These are phyloP conservation scores for Alternaria arborescens DNA, from an alignment of 2,329 filamentous ascomycete species.

Conservation along the genomic window DNA sequence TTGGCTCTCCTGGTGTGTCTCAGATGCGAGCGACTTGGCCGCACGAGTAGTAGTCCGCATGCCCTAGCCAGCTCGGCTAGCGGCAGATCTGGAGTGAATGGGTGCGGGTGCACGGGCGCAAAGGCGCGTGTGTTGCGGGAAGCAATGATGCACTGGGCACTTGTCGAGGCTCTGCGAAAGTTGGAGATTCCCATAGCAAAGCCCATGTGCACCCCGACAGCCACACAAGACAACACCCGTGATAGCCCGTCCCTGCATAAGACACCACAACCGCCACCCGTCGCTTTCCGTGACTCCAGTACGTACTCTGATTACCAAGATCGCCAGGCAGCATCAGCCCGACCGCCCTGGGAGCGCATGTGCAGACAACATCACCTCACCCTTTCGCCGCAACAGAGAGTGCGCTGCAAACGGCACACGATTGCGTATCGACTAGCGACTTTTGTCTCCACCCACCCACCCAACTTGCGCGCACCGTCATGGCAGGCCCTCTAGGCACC, in stretches of 20 bases:
- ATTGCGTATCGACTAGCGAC: neutral
- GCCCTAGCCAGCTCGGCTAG: slow-evolving; percentile 17
- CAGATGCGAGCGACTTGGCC: slow-evolving; percentile 8
- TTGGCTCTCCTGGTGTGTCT: slow-evolving; percentile 11
- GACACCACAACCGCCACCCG: slow-evolving; percentile 3
- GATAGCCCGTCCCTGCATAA: neutral
- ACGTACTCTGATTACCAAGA: slow-evolving; percentile 6
- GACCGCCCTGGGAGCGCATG: slow-evolving; percentile 9
- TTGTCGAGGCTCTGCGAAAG: slow-evolving; percentile 10
- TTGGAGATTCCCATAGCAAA: slow-evolving; percentile 1
- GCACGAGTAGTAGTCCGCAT: slow-evolving; percentile 17
- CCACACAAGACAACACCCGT: neutral
- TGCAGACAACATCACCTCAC: neutral
- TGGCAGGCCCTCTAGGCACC: slow-evolving; percentile 44
- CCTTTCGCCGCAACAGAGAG: slow-evolving; percentile 4
- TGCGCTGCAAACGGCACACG: neutral
- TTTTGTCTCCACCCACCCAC: slow-evolving; percentile 7
- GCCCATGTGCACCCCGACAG: neutral
- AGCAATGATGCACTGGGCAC: slow-evolving; percentile 7
- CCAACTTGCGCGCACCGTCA: slow-evolving; percentile 26
- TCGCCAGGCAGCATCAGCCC: slow-evolving; percentile 25
- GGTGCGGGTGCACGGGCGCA: slow-evolving; percentile 15
- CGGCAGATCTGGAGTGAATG: slow-evolving; percentile 22
- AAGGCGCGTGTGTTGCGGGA: neutral
- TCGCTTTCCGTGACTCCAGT: neutral